phyloP scores from a whole-genome alignment of 495 filamentous ascomycete species.

The Neurospora hispaniola region DNA sequence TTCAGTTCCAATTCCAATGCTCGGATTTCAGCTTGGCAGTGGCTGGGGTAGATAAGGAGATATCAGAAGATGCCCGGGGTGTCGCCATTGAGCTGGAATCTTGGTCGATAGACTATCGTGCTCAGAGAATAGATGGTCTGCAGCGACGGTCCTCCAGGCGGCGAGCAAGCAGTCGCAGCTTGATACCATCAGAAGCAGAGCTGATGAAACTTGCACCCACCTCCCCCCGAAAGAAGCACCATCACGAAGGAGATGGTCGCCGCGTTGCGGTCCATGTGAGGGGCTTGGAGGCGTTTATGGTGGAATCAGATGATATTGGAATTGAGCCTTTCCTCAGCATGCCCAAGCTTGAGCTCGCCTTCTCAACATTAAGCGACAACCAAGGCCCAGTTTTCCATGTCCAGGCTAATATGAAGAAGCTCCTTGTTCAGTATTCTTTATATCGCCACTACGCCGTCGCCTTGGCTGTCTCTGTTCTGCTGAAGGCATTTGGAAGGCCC shows the following conservation, averaged over 20 bases:
- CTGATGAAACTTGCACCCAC: slow-evolving; percentile 47
- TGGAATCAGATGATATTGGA: slow-evolving; percentile 78
- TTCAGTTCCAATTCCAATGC: slow-evolving; percentile 74
- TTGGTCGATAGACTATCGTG: slow-evolving; percentile 84
- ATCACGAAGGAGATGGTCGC: slow-evolving; percentile 66
- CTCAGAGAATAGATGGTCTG: slow-evolving; percentile 56
- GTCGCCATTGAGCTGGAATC: slow-evolving; percentile 78
- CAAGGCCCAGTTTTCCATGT: slow-evolving; percentile 82
- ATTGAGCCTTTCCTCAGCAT: slow-evolving; percentile 76
- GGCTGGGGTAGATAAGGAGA: slow-evolving; percentile 72
- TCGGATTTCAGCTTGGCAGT: slow-evolving; percentile 84
- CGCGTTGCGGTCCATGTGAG: slow-evolving; percentile 69
- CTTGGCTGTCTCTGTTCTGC: slow-evolving; percentile 66
- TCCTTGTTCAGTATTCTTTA: slow-evolving; percentile 82
- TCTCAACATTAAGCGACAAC: slow-evolving; percentile 73
- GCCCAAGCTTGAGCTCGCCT: slow-evolving; percentile 74
- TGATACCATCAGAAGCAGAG: slow-evolving; percentile 46
- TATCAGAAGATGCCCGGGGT: slow-evolving; percentile 69
- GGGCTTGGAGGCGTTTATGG: slow-evolving; percentile 77
- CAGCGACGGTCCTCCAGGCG: slow-evolving; percentile 42
- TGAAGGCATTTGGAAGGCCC: slow-evolving; percentile 56
- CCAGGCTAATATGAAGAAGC: slow-evolving; percentile 64
- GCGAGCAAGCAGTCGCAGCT: slow-evolving; percentile 47
- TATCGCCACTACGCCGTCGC: slow-evolving; percentile 89
- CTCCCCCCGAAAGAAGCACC: slow-evolving; percentile 46